phyloP scores from a whole-genome alignment of 2,329 filamentous ascomycete species.

The Zasmidium cellare region DNA sequence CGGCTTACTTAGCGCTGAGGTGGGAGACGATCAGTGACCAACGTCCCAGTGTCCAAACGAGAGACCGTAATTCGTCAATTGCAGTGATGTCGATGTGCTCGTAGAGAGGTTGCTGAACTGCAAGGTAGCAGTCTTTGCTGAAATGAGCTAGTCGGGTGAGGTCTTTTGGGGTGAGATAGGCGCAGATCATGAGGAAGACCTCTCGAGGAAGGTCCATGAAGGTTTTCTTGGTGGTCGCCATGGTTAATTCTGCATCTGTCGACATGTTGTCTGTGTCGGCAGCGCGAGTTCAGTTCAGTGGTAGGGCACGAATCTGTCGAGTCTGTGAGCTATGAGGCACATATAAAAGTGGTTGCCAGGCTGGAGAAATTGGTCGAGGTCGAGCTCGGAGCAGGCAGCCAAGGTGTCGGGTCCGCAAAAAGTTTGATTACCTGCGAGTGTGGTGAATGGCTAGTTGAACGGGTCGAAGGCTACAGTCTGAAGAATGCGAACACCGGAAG shows the following conservation, averaged over 20 bases:
- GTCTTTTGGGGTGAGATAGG: conserved; percentile 16
- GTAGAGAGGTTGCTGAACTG: conserved; percentile 24
- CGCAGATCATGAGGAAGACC: conserved; percentile 24
- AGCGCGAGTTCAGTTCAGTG: neutral
- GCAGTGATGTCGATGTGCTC: conserved; percentile 11
- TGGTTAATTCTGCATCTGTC: neutral
- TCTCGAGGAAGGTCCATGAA: conserved; percentile 25
- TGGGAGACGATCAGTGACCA: conserved; percentile 22
- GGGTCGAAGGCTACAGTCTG: too few relatives aligned
- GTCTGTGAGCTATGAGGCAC: too few relatives aligned
- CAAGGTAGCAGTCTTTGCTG: conserved; percentile 23
- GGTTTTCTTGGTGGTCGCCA: neutral
- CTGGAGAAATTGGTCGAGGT: neutral
- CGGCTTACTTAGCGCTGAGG: conserved; percentile 13
- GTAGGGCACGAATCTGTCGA: too few relatives aligned
- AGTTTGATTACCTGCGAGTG: conserved; percentile 11
- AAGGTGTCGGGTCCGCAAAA: too few relatives aligned
- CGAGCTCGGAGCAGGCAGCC: too few relatives aligned
- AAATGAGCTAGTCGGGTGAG: conserved; percentile 14
- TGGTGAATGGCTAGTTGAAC: conserved; percentile 19
- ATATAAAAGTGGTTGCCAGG: too few relatives aligned
- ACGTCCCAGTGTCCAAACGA: conserved; percentile 17
- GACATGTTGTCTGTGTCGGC: neutral
- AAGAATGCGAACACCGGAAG: too few relatives aligned
- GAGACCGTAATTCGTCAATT: conserved; percentile 13